Evolutionary conservation across 2,329 filamentous ascomycete species (phyloP).

Genomic region (Xylariaceae sp.): DNA sequence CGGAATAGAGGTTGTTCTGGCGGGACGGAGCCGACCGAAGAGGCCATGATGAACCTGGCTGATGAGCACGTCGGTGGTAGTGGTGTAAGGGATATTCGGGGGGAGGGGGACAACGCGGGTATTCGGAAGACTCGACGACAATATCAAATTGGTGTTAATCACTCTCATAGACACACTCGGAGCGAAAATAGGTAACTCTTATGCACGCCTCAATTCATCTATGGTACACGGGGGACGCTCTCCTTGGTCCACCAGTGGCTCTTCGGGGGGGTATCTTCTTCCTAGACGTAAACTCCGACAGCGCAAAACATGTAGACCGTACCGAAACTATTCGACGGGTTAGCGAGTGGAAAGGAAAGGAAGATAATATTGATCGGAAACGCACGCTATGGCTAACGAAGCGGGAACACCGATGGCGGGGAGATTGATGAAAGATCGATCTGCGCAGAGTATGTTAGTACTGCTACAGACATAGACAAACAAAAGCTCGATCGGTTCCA

Average conservation of each 20-base stretch:
- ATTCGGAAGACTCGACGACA: slow-evolving; percentile 2
- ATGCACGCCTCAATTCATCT: slow-evolving; percentile 47
- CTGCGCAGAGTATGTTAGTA: slow-evolving; percentile 53
- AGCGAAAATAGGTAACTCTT: slow-evolving; percentile 35
- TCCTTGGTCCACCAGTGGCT: slow-evolving; percentile 31
- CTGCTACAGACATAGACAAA: background rate
- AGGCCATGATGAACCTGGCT: slow-evolving; percentile 32
- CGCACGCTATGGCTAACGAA: slow-evolving; percentile 88
- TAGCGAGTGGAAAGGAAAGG: slow-evolving; percentile 26
- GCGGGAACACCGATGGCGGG: slow-evolving; percentile 83
- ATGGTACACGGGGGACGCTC: slow-evolving; percentile 48
- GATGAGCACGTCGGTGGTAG: background rate
- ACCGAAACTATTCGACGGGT: slow-evolving; percentile 71
- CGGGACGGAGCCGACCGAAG: slow-evolving; percentile 32
- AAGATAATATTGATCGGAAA: slow-evolving; percentile 28
- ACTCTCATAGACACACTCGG: slow-evolving; percentile 29
- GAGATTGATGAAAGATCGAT: slow-evolving; percentile 81
- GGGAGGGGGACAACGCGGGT: too few relatives aligned
- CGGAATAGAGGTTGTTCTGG: slow-evolving; percentile 65
- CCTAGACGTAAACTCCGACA: slow-evolving; percentile 95
- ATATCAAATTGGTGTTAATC: slow-evolving; percentile 26
- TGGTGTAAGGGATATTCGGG: background rate
- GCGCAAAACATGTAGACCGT: slow-evolving; percentile 99
- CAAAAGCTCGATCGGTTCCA: background rate
- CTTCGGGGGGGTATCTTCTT: slow-evolving; percentile 42